Evolutionary conservation across 345 rosid genomes (phyloP), one percentile per base, ranked within the genome.

Genomic region (Erodium maritimum): DNA sequence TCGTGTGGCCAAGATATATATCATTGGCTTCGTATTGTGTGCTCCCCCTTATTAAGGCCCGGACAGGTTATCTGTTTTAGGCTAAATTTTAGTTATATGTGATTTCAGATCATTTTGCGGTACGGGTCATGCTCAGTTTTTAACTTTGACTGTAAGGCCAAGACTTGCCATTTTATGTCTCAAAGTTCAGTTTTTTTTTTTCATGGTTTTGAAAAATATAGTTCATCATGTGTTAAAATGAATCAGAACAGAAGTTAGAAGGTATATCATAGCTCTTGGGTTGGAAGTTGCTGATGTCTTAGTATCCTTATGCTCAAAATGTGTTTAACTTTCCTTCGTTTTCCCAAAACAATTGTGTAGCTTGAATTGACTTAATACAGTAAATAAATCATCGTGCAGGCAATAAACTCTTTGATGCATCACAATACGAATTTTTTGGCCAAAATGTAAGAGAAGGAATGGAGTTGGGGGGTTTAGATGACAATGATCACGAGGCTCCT

Each of bases 371-470:
- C 2, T 42, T 42, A 16, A 42, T 14, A 42, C 48, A 3, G 8
- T 42, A 0, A 10, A 33, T 29, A 48, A 22, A 23, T 23, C 22
- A 14, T 63, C 21, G 19, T 55, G 67, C 71, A 77, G 83, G 57
- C 50, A 62, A 58, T 37, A 42, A 65, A 7, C 72, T 82, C 46
- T 87, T 87, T 67, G 86, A 87, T 76, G 88, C 95, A 45, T 61
- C 95, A 57, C 86, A 71, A 54, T 87, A 87, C 69, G 86, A 80
- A 60, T 87, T 87, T 75, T 87, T 87, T 71, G 86, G 86, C 58
- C 90, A 79, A 71, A 78, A 75, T 61, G 80, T 64, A 54, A 62
- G 64, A 23, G 80, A 73, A 68, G 91, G 73, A 56, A 67, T 80
- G 61, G 88, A 82, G 56, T 72, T 90, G 72, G 94, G 96, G 16